Conservation (phyloP, 1,139 yeast species). For the Hansenula lynferdii region DNA sequence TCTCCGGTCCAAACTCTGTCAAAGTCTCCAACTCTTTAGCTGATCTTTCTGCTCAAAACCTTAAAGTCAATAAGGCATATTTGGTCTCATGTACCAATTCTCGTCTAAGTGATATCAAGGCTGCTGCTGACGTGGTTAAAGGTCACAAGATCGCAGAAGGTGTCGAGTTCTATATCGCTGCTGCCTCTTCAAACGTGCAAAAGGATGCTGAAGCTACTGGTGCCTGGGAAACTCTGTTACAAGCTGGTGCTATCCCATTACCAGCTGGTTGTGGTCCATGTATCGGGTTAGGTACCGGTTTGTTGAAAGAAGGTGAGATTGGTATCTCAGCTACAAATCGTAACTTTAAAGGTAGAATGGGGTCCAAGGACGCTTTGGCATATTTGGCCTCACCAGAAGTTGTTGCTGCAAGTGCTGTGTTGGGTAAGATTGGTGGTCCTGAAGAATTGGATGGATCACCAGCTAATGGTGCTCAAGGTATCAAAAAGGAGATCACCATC, state of each 20-base stretch:
- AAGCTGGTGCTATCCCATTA: conserved; percentile 91
- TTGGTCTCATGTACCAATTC: conserved; percentile 98
- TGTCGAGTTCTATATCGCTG: conserved; percentile 95
- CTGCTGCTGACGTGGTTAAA: conserved; percentile 84
- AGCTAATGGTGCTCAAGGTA: conserved; percentile 23
- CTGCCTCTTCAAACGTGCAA: conserved; percentile 93
- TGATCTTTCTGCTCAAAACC: conserved; percentile 65
- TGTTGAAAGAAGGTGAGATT: conserved; percentile 91
- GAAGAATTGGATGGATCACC: conserved; percentile 64
- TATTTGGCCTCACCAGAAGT: conserved; percentile 97
- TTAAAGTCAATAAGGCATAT: conserved; percentile 89
- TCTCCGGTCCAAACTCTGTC: conserved; percentile 97
- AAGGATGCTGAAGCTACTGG: conserved; percentile 86
- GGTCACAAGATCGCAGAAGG: conserved; percentile 81
- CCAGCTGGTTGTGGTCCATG: conserved; percentile 99
- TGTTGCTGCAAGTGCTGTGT: conserved; percentile 94
- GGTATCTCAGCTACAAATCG: conserved; percentile 98
- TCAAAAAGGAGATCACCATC: conserved; percentile 40
- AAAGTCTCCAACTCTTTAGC: conserved; percentile 78
- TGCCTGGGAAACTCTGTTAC: conserved; percentile 85
- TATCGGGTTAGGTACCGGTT: conserved; percentile 94
- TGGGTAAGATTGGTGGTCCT: conserved; percentile 92
- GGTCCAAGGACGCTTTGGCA: conserved; percentile 93
- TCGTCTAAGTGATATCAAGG: conserved; percentile 84
- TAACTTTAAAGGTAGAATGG: conserved; percentile 99